These are phyloP conservation scores for Colletotrichum higginsianum DNA, from an alignment of 2,329 filamentous ascomycete species.

Conservation along the genomic window DNA sequence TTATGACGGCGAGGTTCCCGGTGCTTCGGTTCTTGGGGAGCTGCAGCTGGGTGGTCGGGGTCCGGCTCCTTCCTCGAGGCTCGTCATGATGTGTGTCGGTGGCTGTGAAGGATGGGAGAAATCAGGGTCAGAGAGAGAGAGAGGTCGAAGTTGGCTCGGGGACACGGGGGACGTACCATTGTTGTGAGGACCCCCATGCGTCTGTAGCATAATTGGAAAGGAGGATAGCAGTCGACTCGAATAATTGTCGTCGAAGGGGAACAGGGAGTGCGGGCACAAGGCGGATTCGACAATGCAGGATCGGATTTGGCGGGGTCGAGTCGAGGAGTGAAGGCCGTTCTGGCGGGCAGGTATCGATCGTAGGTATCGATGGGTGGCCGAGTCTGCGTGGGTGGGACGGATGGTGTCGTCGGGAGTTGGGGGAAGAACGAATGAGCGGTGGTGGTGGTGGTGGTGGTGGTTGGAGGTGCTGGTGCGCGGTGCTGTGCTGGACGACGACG, in stretches of 20 bases:
- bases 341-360: conserved; percentile 21
- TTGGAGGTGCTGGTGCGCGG: neutral
- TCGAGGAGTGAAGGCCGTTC: conserved; percentile 33
- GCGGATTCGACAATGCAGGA: conserved; percentile 41
- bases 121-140: conserved; percentile 37
- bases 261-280: conserved; percentile 32
- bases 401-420: neutral
- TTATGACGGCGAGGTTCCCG: conserved; percentile 69
- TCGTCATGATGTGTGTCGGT: conserved; percentile 57
- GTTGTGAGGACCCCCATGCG: conserved; percentile 59
- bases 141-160: conserved; percentile 17
- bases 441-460: conserved; percentile 17
- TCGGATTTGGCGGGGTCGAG: conserved; percentile 43
- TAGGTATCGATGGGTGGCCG: conserved; percentile 3
- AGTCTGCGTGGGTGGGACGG: conserved; percentile 23
- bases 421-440: conserved; percentile 25
- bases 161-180: conserved; percentile 52
- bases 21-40: conserved; percentile 77
- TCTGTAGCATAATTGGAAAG: conserved; percentile 59
- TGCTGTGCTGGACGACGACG: conserved; percentile 31
- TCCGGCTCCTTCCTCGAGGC: conserved; percentile 60
- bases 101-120: conserved; percentile 53
- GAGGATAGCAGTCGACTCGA: conserved; percentile 32
- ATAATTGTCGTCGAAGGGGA: conserved; percentile 15
- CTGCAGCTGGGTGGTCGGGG: conserved; percentile 62